A percentile compares a stretch with the other conserved stretches of the same genome.
Evolutionary conservation across 805 yeast species (phyloP).

Genomic region (Cyberlindnera mycetangii): DNA sequence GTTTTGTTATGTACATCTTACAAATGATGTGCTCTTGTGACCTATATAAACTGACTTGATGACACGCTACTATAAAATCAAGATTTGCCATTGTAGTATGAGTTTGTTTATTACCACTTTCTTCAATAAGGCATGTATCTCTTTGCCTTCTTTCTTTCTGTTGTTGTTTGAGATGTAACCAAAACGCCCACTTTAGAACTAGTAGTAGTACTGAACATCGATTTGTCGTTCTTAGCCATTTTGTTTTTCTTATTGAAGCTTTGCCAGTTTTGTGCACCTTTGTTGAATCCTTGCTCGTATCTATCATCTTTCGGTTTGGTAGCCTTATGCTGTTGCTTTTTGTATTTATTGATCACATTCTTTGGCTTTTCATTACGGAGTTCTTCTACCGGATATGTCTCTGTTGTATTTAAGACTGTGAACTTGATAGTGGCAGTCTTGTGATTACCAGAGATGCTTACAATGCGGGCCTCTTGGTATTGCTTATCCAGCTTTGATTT

Average conservation of each 20-base stretch:
- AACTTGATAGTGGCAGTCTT: conserved; percentile 15
- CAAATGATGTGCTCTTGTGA: background rate
- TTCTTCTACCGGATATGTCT: conserved; percentile 13
- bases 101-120: background rate
- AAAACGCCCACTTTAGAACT: conserved; percentile 20
- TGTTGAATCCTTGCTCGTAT: conserved; percentile 14
- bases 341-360: conserved; percentile 11
- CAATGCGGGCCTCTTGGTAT: conserved; percentile 15
- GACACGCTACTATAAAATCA: background rate
- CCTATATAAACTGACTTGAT: background rate
- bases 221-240: conserved; percentile 2
- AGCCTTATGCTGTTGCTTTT: conserved; percentile 11
- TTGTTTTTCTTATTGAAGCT: conserved; percentile 20
- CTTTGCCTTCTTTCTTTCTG: conserved; percentile 8
- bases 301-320: conserved; percentile 6
- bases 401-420: conserved; percentile 9
- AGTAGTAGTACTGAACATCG: conserved; percentile 12
- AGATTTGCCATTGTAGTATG: background rate
- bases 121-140: conserved; percentile 21
- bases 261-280: conserved; percentile 22
- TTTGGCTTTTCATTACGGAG: conserved; percentile 15
- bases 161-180: conserved; percentile 15
- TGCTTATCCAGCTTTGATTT: conserved; percentile 12
- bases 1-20: too few relatives aligned
- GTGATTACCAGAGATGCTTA: conserved; percentile 19